Evolutionary conservation across 768 basidiomycete genomes (phyloP).

Genomic region (Lactarius trivialis): DNA sequence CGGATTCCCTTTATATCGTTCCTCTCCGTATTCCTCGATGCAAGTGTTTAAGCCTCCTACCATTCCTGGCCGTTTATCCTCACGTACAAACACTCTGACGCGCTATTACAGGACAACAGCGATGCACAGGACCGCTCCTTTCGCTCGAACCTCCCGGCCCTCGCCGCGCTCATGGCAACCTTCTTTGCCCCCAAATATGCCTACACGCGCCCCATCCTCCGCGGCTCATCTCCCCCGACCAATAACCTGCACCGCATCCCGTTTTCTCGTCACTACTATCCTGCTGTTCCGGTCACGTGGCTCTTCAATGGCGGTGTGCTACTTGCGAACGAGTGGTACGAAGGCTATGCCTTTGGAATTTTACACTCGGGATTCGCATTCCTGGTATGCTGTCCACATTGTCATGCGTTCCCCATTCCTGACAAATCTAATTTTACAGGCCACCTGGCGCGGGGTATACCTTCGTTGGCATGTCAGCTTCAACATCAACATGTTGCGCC

Average conservation of each 20-base stretch:
- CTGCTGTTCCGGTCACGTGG: constrained; percentile 60
- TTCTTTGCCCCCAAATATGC: constrained; percentile 26
- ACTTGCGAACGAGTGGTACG: constrained; percentile 41
- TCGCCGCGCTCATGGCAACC: too few species aligned
- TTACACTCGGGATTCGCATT: too few species aligned
- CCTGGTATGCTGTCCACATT: too few species aligned
- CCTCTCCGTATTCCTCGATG: too few species aligned
- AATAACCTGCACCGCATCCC: constrained; percentile 24
- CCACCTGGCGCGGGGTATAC: constrained; percentile 37
- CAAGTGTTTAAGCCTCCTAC: too few species aligned
- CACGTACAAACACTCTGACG: not conserved
- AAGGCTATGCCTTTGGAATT: too few species aligned
- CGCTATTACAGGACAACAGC: constrained; percentile 68
- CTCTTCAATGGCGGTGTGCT: constrained; percentile 66
- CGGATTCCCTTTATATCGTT: too few species aligned
- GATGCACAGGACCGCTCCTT: constrained; percentile 36
- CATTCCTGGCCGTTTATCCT: too few species aligned
- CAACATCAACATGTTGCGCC: constrained; percentile 93
- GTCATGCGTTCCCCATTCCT: too few species aligned
- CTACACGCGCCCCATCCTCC: constrained; percentile 29
- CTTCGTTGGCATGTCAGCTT: constrained; percentile 93
- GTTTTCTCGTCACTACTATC: constrained; percentile 37
- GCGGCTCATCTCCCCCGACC: constrained; percentile 28
- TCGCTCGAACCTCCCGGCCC: too few species aligned
- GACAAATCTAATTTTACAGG: too few species aligned